Conservation (phyloP, 2,329 filamentous ascomycete species). For the Calonectria pauciramosa region DNA sequence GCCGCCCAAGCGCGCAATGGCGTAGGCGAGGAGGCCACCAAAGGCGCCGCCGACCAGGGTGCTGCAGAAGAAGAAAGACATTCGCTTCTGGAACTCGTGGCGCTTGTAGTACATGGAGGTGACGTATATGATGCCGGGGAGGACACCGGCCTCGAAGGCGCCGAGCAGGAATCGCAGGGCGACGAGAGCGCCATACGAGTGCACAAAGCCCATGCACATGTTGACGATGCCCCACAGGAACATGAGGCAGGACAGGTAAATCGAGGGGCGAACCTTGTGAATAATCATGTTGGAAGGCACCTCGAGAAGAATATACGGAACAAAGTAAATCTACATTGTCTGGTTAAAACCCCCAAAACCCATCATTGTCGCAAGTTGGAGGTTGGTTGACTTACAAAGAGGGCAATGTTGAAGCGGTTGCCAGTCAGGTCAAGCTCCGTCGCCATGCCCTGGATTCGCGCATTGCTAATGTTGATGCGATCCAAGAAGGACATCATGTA, state of each 20-base stretch:
- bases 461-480: slow-evolving; percentile 63
- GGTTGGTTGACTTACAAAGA: slow-evolving; percentile 47
- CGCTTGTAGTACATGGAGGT: slow-evolving; percentile 64
- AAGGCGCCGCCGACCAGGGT: slow-evolving; percentile 59
- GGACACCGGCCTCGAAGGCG: slow-evolving; percentile 55
- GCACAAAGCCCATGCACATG: slow-evolving; percentile 55
- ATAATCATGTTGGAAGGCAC: slow-evolving; percentile 62
- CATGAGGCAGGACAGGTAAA: slow-evolving; percentile 54
- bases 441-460: slow-evolving; percentile 58
- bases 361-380: not conserved
- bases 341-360: slow-evolving; percentile 9
- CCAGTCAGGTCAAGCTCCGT: slow-evolving; percentile 57
- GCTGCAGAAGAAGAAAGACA: slow-evolving; percentile 59
- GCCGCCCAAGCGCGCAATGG: slow-evolving; percentile 60
- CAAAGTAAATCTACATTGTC: slow-evolving; percentile 47
- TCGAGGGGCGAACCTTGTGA: slow-evolving; percentile 55
- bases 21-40: slow-evolving; percentile 62
- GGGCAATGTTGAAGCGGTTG: slow-evolving; percentile 59
- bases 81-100: slow-evolving; percentile 62
- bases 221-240: slow-evolving; percentile 56
- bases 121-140: slow-evolving; percentile 57
- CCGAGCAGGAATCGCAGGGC: slow-evolving; percentile 56
- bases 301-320: slow-evolving; percentile 61
- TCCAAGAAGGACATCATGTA: slow-evolving; percentile 60
- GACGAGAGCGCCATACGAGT: slow-evolving; percentile 49